Evolutionary conservation across 106 monocot genomes (phyloP), one percentile per base, ranked within the genome.

Genomic region (Acanthochlamys bracteata): DNA sequence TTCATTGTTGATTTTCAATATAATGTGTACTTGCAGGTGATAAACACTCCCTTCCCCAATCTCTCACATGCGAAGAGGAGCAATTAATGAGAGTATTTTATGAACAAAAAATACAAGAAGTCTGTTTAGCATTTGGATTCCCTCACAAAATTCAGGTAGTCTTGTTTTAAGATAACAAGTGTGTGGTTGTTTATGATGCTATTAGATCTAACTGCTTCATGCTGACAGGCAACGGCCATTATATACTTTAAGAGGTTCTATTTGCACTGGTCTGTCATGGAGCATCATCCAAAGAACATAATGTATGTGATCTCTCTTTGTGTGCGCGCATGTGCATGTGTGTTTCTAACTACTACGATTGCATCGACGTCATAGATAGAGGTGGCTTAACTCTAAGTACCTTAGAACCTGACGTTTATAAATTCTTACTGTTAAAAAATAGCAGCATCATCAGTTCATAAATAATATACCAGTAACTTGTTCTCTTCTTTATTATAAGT

Each of bases 51-150:
- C 61, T 52, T 70, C 76, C 74, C 59, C 90, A 95, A 61, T 74
- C 82, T 69, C 82, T 95, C 54, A 87, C 70, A 47, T 87, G 76
- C 71, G 87, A 84, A 65, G 90, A 95, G 71, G 95, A 95, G 69
- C 71, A 84, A 63, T 71, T 80, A 22, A 80, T 90, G 90, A 76
- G 82, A 20, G 74, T 88, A 23, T 96, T 87, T 78, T 96, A 96
- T 56, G 95, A 96, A 69, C 86, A 95, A 58, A 96, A 96, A 66
- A 96, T 96, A 65, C 95, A 96, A 79, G 95, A 96, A 88, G 95
- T 96, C 16, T 96, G 95, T 80, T 57, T 65, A 65, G 90, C 95
- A 75, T 96, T 96, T 71, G 67, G 76, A 66, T 96, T 96, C 66
- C 95, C 90, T 61, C 86, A 82, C 42, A 96, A 96, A 80, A 90